phyloP scores from a whole-genome alignment of 208 protist species.

The Leptomonas pyrrhocoris region DNA sequence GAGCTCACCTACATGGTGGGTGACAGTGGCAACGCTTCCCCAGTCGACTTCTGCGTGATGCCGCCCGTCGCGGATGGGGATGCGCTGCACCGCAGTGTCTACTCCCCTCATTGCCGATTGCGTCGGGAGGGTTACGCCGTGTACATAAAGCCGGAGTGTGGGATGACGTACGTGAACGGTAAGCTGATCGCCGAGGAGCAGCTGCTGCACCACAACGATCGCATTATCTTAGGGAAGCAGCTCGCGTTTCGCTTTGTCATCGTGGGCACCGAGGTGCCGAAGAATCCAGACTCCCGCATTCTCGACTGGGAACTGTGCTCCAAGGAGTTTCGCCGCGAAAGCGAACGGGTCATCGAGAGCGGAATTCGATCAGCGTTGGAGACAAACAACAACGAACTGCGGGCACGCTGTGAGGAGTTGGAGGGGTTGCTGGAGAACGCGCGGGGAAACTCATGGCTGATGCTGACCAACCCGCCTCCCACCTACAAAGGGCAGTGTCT shows the following conservation, averaged over 20 bases:
- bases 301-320: constrained; percentile 69
- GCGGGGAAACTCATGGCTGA: constrained; percentile 43
- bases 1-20: constrained; percentile 58
- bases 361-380: constrained; percentile 32
- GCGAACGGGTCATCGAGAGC: constrained; percentile 19
- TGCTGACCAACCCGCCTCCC: constrained; percentile 59
- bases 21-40: constrained; percentile 46
- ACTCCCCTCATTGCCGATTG: constrained; percentile 69
- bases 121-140: constrained; percentile 38
- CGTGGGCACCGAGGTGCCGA: constrained; percentile 23
- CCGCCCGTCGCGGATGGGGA: constrained; percentile 30
- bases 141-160: constrained; percentile 57
- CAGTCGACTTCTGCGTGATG: constrained; percentile 57
- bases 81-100: constrained; percentile 46
- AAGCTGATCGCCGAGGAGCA: constrained; percentile 44
- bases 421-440: constrained; percentile 37
- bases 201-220: constrained; percentile 55
- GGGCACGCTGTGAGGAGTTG: constrained; percentile 37
- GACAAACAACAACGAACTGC: constrained; percentile 34
- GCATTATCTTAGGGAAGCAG: constrained; percentile 64
- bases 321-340: constrained; percentile 55
- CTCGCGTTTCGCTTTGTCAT: constrained; percentile 60
- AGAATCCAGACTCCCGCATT: constrained; percentile 37
- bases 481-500: constrained; percentile 42
- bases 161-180: constrained; percentile 73